Evolutionary conservation across 2,329 filamentous ascomycete genomes (phyloP).

Genomic region (Colletotrichum sp.): DNA sequence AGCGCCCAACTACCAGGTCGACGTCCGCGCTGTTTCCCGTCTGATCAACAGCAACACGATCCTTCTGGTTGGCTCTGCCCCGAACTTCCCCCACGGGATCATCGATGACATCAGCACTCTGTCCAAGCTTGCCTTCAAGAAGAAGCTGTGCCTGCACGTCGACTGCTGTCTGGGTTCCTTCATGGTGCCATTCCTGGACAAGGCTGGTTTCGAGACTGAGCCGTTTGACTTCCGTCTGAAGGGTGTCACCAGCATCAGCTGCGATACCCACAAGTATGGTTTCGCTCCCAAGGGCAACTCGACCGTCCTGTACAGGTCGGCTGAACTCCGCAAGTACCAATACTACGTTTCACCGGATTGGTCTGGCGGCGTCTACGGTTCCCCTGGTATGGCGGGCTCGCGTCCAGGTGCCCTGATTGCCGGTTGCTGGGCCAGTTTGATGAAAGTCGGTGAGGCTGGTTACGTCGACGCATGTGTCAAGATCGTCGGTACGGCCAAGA

Average conservation of each 20-base stretch:
- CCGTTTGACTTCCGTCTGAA: slow-evolving; percentile 93
- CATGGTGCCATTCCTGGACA: slow-evolving; percentile 87
- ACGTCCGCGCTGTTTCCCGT: slow-evolving; percentile 77
- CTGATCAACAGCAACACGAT: slow-evolving; percentile 95
- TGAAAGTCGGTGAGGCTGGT: slow-evolving; percentile 85
- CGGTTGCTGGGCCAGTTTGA: slow-evolving; percentile 91
- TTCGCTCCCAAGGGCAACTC: slow-evolving; percentile 98
- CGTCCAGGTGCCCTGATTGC: slow-evolving; percentile 93
- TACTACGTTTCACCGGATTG: slow-evolving; percentile 97
- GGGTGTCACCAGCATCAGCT: slow-evolving; percentile 93
- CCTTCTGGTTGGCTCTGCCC: slow-evolving; percentile 90
- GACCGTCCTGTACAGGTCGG: slow-evolving; percentile 86
- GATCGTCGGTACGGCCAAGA: slow-evolving; percentile 87
- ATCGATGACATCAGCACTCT: slow-evolving; percentile 92
- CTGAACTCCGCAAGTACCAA: slow-evolving; percentile 81
- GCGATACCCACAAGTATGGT: slow-evolving; percentile 98
- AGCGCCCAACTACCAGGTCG: slow-evolving; percentile 83
- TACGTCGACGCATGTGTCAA: slow-evolving; percentile 87
- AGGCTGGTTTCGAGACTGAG: slow-evolving; percentile 88
- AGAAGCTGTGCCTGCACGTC: slow-evolving; percentile 87
- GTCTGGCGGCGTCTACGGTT: slow-evolving; percentile 95
- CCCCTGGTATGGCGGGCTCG: slow-evolving; percentile 88
- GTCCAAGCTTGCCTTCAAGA: slow-evolving; percentile 80
- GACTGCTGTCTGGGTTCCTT: slow-evolving; percentile 98
- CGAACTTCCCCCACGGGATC: slow-evolving; percentile 98